Evolutionary conservation across 1,139 yeast species (phyloP).

Genomic region (Yamadazyma atlantica): DNA sequence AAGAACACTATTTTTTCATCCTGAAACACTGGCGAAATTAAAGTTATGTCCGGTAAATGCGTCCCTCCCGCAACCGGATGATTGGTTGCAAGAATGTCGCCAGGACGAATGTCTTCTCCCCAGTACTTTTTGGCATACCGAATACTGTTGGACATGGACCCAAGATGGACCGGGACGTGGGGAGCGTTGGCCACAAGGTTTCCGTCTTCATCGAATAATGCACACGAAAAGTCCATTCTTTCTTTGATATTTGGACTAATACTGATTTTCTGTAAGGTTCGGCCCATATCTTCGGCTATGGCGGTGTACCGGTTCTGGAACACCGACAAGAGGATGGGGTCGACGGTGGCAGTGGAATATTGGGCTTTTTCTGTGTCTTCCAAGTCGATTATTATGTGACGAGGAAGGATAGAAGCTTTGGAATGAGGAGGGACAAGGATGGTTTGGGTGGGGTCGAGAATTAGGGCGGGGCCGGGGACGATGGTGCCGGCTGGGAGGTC

Average conservation of each 20-base stretch:
- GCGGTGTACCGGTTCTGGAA: conserved; percentile 84
- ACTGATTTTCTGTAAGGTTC: conserved; percentile 73
- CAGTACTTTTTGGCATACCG: conserved; percentile 62
- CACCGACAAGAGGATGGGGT: conserved; percentile 71
- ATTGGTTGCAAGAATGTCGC: conserved; percentile 74
- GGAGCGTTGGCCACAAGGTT: conserved; percentile 84
- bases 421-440: conserved; percentile 73
- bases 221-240: conserved; percentile 80
- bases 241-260: conserved; percentile 82
- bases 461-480: conserved; percentile 75
- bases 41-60: conserved; percentile 80
- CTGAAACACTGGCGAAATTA: conserved; percentile 59
- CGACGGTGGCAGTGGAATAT: conserved; percentile 37
- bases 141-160: conserved; percentile 82
- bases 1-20: conserved; percentile 34
- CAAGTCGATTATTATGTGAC: conserved; percentile 45
- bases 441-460: conserved; percentile 86
- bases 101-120: conserved; percentile 58
- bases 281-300: conserved; percentile 87
- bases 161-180: conserved; percentile 82
- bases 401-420: conserved; percentile 56
- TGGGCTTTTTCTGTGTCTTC: conserved; percentile 25
- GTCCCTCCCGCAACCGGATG: conserved; percentile 82
- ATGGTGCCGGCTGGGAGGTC: conserved; percentile 51
- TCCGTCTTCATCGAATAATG: conserved; percentile 71